phyloP scores from a whole-genome alignment of 208 protist genomes.

The Leishmania braziliensis region DNA sequence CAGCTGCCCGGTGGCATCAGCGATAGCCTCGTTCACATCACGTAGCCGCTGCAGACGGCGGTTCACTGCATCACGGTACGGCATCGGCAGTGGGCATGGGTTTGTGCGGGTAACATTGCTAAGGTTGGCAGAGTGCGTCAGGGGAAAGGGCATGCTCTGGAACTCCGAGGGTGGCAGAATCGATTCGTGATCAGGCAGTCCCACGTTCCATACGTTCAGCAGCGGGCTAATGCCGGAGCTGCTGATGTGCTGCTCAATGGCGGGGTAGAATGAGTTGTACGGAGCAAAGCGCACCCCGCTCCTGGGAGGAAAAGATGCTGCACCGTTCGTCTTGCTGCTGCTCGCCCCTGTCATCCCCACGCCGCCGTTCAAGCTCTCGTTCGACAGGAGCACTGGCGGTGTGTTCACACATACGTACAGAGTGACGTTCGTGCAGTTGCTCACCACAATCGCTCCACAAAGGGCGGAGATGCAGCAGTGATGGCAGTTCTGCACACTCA shows the following conservation, averaged over 20 bases:
- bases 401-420: conserved; percentile 90
- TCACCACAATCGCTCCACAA: conserved; percentile 80
- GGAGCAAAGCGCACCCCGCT: conserved; percentile 81
- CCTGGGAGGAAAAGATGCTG: conserved; percentile 9
- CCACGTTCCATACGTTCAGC: conserved; percentile 89
- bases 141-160: conserved; percentile 74
- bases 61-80: conserved; percentile 72
- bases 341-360: conserved; percentile 30
- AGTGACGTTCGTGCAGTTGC: conserved; percentile 68
- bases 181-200: conserved; percentile 58
- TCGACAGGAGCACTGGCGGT: conserved; percentile 71
- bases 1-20: conserved; percentile 59
- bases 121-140: conserved; percentile 52
- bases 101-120: conserved; percentile 79
- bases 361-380: conserved; percentile 9
- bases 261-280: conserved; percentile 91
- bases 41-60: conserved; percentile 72
- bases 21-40: conserved; percentile 72
- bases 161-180: conserved; percentile 86
- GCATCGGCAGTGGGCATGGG: conserved; percentile 69
- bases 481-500: conserved; percentile 82
- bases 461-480: conserved; percentile 84
- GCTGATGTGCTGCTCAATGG: conserved; percentile 83
- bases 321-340: conserved; percentile 30
- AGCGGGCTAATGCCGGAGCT: conserved; percentile 82